phyloP scores from a whole-genome alignment of 805 yeast species.

The Metschnikowia dekortorum region DNA sequence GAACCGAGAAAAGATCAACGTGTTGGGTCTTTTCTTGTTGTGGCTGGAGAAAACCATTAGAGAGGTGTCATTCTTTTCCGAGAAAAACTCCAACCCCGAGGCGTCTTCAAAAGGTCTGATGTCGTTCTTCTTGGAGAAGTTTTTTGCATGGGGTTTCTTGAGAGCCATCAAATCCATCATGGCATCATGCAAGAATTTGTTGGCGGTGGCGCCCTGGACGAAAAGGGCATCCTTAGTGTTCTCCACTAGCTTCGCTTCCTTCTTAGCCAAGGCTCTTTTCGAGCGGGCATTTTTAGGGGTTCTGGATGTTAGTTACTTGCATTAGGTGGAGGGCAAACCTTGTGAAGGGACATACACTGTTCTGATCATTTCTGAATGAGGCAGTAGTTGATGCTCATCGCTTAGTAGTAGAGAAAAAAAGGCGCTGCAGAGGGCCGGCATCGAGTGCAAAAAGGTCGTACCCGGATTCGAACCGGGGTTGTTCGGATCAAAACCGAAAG shows the following conservation, averaged over 20 bases:
- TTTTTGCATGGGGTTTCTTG: conserved; percentile 85
- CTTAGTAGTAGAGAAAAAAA: conserved; percentile 3
- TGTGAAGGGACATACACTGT: conserved; percentile 27
- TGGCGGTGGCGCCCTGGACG: conserved; percentile 82
- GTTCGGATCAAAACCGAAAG: conserved; percentile 77
- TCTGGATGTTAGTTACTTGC: conserved; percentile 27
- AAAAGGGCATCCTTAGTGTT: conserved; percentile 87
- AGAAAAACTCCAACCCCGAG: conserved; percentile 77
- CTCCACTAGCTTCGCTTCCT: conserved; percentile 84
- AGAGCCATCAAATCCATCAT: conserved; percentile 84
- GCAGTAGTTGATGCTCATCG: conserved; percentile 13
- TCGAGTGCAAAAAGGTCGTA: conserved; percentile 49
- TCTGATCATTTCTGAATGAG: conserved; percentile 26
- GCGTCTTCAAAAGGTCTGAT: conserved; percentile 92
- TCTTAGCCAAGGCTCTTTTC: conserved; percentile 87
- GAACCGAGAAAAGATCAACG: conserved; percentile 81
- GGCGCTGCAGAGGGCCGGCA: neutral
- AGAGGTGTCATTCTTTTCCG: conserved; percentile 92
- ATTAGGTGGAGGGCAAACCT: too few relatives aligned
- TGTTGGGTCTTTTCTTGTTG: conserved; percentile 91
- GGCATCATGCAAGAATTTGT: conserved; percentile 77
- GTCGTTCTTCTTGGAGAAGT: conserved; percentile 85
- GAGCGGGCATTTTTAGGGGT: conserved; percentile 95
- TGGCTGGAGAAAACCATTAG: conserved; percentile 71
- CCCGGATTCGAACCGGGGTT: conserved; percentile 87